These are phyloP conservation scores for Xanthoconium stramineum DNA, from an alignment of 768 basidiomycete species.

Conservation along the genomic window DNA sequence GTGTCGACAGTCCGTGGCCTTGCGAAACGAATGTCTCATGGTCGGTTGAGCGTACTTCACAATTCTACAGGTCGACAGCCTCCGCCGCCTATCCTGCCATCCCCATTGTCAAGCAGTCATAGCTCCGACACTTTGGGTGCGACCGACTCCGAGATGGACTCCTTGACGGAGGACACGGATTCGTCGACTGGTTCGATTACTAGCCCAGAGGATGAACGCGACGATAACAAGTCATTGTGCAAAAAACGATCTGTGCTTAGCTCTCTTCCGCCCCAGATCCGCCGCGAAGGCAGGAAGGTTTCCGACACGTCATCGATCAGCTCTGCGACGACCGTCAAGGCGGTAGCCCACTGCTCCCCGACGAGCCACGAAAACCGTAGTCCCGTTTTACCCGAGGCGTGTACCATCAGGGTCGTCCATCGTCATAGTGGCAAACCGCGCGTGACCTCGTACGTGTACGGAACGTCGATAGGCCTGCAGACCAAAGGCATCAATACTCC, in stretches of 20 bases:
- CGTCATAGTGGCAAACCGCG: conserved; percentile 26
- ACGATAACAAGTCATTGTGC: conserved; percentile 15
- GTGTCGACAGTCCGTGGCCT: conserved; percentile 58
- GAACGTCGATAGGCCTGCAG: conserved; percentile 15
- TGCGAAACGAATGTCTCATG: conserved; percentile 52
- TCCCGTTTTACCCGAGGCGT: conserved; percentile 12
- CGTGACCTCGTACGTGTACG: conserved; percentile 29
- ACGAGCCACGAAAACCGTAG: conserved; percentile 15
- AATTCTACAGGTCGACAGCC: conserved; percentile 16
- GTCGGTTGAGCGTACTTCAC: conserved; percentile 34
- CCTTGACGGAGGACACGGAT: conserved; percentile 59
- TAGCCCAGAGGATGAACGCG: conserved; percentile 48
- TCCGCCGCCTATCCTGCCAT: conserved; percentile 20
- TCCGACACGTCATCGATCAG: conserved; percentile 33
- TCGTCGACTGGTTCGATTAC: conserved; percentile 51
- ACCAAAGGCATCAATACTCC: conserved; percentile 12
- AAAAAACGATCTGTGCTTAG: conserved; percentile 45
- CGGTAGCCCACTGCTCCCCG: conserved; percentile 24
- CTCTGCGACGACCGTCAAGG: conserved; percentile 36
- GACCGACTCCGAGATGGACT: conserved; percentile 57
- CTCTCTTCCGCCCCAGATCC: conserved; percentile 43
- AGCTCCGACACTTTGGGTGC: conserved; percentile 45
- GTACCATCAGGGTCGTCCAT: conserved; percentile 27
- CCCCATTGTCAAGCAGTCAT: conserved; percentile 36
- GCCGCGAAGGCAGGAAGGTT: conserved; percentile 39